A percentile compares a stretch with the other conserved stretches of the same genome.
Evolutionary conservation across 352 stramenopile species (phyloP).

Genomic region (Saprolegnia parasitica): DNA sequence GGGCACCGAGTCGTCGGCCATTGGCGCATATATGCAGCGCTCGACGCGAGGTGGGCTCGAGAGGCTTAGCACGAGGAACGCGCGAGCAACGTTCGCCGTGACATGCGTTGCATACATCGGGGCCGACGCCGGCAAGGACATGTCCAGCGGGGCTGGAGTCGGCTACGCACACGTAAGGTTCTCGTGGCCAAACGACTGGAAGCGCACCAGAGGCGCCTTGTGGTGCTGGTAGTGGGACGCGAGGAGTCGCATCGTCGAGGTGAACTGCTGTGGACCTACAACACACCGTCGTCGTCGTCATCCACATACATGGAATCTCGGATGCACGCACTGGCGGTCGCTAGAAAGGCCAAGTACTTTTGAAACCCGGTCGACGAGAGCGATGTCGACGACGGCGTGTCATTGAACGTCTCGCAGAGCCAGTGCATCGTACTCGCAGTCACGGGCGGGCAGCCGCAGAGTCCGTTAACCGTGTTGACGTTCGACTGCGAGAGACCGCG

Average conservation of each 20-base stretch:
- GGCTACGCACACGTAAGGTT: not conserved
- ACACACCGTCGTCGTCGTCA: too few relatives aligned
- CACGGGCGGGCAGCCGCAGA: constrained; percentile 36
- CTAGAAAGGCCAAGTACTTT: constrained; percentile 66
- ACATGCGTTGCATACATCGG: constrained; percentile 18
- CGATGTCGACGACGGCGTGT: constrained; percentile 25
- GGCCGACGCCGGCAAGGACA: constrained; percentile 36
- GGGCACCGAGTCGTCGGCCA: constrained; percentile 32
- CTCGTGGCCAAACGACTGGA: constrained; percentile 13
- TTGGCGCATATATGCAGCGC: not conserved
- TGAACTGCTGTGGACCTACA: too few relatives aligned
- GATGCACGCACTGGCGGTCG: constrained; percentile 48
- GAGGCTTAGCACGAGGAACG: not conserved
- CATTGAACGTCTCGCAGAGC: constrained; percentile 56
- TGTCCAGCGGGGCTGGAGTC: not conserved
- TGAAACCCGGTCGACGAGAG: constrained; percentile 56
- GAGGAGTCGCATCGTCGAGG: too few relatives aligned
- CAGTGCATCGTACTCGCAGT: constrained; percentile 38
- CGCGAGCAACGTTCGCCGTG: not conserved
- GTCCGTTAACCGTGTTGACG: constrained; percentile 46
- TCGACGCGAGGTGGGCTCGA: not conserved
- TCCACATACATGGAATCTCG: too few relatives aligned
- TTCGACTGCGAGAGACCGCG: constrained; percentile 32
- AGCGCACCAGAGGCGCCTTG: not conserved
- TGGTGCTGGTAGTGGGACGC: too few relatives aligned